Evolutionary conservation across 495 filamentous ascomycete genomes (phyloP).

Genomic region (Podospora tetraspora): DNA sequence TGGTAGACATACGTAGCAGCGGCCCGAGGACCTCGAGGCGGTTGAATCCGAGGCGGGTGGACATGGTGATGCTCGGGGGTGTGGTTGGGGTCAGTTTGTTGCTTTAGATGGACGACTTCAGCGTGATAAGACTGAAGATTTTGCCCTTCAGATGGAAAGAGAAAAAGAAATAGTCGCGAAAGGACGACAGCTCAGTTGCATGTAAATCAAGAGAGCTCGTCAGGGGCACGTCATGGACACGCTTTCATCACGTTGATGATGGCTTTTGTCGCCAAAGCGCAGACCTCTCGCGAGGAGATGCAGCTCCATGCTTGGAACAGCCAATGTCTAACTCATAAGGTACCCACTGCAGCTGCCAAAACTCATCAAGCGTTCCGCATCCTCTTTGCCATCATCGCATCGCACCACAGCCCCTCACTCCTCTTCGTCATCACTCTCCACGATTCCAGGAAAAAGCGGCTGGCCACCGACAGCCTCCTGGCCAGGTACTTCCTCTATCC

Average conservation of each 20-base stretch:
- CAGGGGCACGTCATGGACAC: not conserved
- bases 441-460: not conserved
- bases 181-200: not conserved
- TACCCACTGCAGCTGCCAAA: not conserved
- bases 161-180: not conserved
- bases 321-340: not conserved
- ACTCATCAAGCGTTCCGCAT: not conserved
- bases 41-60: conserved; percentile 12
- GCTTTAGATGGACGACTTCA: not conserved
- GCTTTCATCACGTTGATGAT: not conserved
- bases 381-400: not conserved
- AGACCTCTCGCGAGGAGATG: not conserved
- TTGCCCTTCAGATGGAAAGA: not conserved
- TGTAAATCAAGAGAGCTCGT: not conserved
- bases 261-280: not conserved
- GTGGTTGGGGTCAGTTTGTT: not conserved
- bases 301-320: not conserved
- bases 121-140: not conserved
- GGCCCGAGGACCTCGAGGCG: conserved; percentile 16
- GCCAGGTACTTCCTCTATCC: not conserved
- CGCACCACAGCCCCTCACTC: not conserved
- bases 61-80: conserved; percentile 2
- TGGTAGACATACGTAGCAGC: conserved; percentile 9
- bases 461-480: not conserved
- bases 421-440: not conserved